Evolutionary conservation across 345 rosid species (phyloP).

Genomic region (Lumnitzera racemosa): DNA sequence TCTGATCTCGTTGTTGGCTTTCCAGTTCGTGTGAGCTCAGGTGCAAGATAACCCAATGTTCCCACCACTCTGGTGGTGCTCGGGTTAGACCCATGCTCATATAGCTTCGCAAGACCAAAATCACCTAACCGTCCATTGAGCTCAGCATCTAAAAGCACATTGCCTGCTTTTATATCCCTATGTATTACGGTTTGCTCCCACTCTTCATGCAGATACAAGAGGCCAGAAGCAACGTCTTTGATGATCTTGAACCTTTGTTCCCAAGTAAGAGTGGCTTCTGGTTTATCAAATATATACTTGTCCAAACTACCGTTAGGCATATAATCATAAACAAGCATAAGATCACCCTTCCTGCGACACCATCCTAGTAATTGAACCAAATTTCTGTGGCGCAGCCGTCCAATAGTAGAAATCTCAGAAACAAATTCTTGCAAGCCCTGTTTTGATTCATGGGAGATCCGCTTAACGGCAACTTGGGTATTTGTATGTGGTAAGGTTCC

Average conservation of each 20-base stretch:
- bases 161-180: conserved; percentile 84
- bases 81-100: conserved; percentile 67
- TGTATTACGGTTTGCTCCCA: conserved; percentile 93
- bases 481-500: conserved; percentile 50
- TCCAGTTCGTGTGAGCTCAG: conserved; percentile 82
- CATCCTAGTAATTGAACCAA: conserved; percentile 81
- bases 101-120: conserved; percentile 83
- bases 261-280: conserved; percentile 56
- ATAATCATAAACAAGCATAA: conserved; percentile 73
- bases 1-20: conserved; percentile 71
- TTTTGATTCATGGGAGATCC: conserved; percentile 65
- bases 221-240: conserved; percentile 79
- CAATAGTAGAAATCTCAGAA: conserved; percentile 81
- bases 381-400: conserved; percentile 83
- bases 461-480: conserved; percentile 65
- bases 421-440: conserved; percentile 75
- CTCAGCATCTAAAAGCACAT: conserved; percentile 69
- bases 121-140: conserved; percentile 77
- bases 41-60: conserved; percentile 92
- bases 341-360: conserved; percentile 55
- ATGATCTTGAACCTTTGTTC: conserved; percentile 65
- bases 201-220: conserved; percentile 82
- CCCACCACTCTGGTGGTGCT: conserved; percentile 81
- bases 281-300: conserved; percentile 61
- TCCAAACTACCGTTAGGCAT: conserved; percentile 95